Evolutionary conservation across 2,329 filamentous ascomycete genomes (phyloP).

Genomic region (Cryphonectria parasitica): DNA sequence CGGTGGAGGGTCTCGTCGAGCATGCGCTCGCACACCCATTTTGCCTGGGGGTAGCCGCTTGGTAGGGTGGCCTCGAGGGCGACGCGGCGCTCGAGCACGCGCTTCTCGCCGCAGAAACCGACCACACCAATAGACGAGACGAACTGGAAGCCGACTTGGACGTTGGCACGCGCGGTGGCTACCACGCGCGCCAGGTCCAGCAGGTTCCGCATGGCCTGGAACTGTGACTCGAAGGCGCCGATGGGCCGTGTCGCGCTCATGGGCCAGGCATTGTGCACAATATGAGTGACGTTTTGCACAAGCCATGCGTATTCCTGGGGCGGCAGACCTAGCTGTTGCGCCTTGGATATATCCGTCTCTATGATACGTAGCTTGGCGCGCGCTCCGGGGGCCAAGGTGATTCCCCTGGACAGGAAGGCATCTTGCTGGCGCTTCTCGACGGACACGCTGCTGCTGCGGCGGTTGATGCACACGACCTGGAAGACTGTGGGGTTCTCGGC

Average conservation of each 20-base stretch:
- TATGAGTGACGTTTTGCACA: slow-evolving; percentile 46
- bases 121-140: slow-evolving; percentile 47
- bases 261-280: slow-evolving; percentile 57
- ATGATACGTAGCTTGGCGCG: slow-evolving; percentile 45
- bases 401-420: slow-evolving; percentile 30
- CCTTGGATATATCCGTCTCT: slow-evolving; percentile 46
- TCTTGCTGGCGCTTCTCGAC: slow-evolving; percentile 39
- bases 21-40: slow-evolving; percentile 54
- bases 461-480: slow-evolving; percentile 51
- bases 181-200: slow-evolving; percentile 45
- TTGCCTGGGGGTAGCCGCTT: slow-evolving; percentile 56
- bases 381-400: slow-evolving; percentile 9
- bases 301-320: slow-evolving; percentile 44
- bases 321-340: slow-evolving; percentile 46
- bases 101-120: slow-evolving; percentile 32
- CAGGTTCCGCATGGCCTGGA: slow-evolving; percentile 51
- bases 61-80: slow-evolving; percentile 45
- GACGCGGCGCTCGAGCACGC: slow-evolving; percentile 49
- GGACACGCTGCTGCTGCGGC: slow-evolving; percentile 34
- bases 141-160: slow-evolving; percentile 43
- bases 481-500: slow-evolving; percentile 36
- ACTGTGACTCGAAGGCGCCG: slow-evolving; percentile 46
- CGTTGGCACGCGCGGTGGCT: background rate
- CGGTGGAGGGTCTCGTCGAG: slow-evolving; percentile 51
- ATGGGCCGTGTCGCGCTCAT: slow-evolving; percentile 49